Percentiles rank a stretch among this genome's conserved stretches.
These are phyloP conservation scores for Chloropicon primus DNA, from an alignment of 139 green algal genomes.

Conservation along the genomic window DNA sequence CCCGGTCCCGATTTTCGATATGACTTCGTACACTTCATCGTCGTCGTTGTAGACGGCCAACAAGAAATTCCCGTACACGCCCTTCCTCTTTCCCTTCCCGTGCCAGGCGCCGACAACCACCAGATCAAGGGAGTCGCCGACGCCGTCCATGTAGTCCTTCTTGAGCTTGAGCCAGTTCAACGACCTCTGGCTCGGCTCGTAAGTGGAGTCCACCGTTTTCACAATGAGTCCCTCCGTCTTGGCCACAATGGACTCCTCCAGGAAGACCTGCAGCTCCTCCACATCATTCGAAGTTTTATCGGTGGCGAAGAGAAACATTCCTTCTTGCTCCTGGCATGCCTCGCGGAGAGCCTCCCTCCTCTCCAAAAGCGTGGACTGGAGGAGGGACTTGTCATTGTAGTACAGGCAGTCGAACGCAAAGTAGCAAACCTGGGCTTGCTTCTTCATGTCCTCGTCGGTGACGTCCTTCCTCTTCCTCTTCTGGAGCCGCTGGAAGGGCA, in stretches of 20 bases:
- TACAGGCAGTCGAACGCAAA: conserved; percentile 96
- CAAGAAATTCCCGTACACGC: conserved; percentile 84
- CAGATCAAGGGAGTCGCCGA: conserved; percentile 53
- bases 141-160: conserved; percentile 94
- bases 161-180: conserved; percentile 95
- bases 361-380: conserved; percentile 28
- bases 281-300: conserved; percentile 58
- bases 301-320: conserved; percentile 67
- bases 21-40: conserved; percentile 73
- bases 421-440: conserved; percentile 51
- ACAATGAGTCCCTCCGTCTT: conserved; percentile 94
- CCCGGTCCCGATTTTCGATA: conserved; percentile 89
- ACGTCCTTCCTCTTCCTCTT: conserved; percentile 84
- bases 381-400: conserved; percentile 72
- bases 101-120: conserved; percentile 42
- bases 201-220: conserved; percentile 77
- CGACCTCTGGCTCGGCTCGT: conserved; percentile 76
- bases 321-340: conserved; percentile 40
- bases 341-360: conserved; percentile 57
- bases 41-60: conserved; percentile 81
- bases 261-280: conserved; percentile 77
- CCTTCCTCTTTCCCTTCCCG: conserved; percentile 67
- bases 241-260: conserved; percentile 70
- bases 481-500: conserved; percentile 87
- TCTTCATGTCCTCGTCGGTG: conserved; percentile 73